Base-by-base conservation (phyloP, 495 filamentous ascomycete genomes). In the Aspergillus kassunensis region DNA sequence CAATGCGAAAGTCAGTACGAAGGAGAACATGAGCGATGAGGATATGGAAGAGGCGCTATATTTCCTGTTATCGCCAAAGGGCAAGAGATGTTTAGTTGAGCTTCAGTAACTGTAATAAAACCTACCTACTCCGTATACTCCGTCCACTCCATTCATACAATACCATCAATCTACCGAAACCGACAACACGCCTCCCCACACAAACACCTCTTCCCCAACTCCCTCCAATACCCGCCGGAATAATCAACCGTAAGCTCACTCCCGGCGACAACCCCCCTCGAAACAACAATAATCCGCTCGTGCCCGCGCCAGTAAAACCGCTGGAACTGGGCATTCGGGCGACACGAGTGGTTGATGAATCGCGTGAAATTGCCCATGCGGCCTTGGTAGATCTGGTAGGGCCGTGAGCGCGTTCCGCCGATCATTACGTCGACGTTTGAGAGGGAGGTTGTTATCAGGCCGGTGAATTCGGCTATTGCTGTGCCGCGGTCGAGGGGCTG, bases 161-260 rank as follows among this genome's bases (percentile, higher is more conserved):
- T n/a, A n/a, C n/a, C n/a, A 34, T 13, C 6, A 37, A 20, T 18
- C 18, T 20, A 37, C 6, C 24, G 3, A 58, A 70, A 74, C 49
- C 70, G 56, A 56, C 70, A 73, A 20, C 59, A 56, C 25, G 36
- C 42, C 54, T 67, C 64, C 12, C 72, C 68, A 51, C 71, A 75
- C 1, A 68, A 49, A 56, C 69, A 74, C 15, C 48, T 60, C 58
- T 75, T 74, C 49, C 70, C 61, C 24, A 73, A 46, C n/a, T 61
- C 56, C 35, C 58, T 63, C 69, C 70, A 74, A 47, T 73, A 72
- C 35, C 62, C 54, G 42, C 70, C 66, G n/a, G 63, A 68, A 50
- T 73, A 74, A 49, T 73, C 69, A 12, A 73, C 72, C 16, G 69
- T 73, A 30, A 74, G 58, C 55, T 73, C 71, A n/a, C 49, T 57